Base-by-base conservation (phyloP, 169 alveolate genomes). In the Eimeria necatrix region DNA sequence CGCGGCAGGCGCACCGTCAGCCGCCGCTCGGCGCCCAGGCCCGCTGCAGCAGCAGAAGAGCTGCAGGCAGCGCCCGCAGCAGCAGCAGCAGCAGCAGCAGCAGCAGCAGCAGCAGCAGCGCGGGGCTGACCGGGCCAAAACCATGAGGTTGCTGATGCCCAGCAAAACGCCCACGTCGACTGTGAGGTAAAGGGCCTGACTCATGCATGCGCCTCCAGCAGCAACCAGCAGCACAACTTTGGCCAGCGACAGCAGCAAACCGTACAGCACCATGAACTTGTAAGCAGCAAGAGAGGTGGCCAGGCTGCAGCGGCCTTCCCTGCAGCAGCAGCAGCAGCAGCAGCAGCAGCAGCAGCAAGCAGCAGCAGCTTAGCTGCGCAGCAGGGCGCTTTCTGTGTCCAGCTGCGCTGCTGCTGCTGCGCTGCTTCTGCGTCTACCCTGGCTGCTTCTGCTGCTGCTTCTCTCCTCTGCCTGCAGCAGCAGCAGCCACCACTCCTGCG, bases 261-360 rank as follows among this genome's bases (percentile, higher is more conserved):
- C 98, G 93, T 97, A 98, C 64, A 98, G 76, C 56, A 98, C 96
- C 98, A 98, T 96, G 97, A 97, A 98, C 96, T 98, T 98, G 96
- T 97, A 98, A 88, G 98, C 97, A 53, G 98, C 98, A 12, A 98
- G 94, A 60, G 98, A 98, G 18, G 99, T 98, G 24, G 97, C 98
- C 95, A 98, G 96, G 93, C 98, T 96, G 64, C 98, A 98, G 78
- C 98, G 95, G 12, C 99, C 99, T 91, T 98, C 99, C 76, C 97
- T 85, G 68, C n/a, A 18, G 49, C 51, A 20, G n/a, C n/a, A n/a
- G n/a, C n/a, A n/a, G n/a, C n/a, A n/a, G n/a, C 20, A 8, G 85
- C 68, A 56, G 68, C 68, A 56, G 16, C 68, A 56, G 68, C 68
- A 56, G 80, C n/a, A n/a, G n/a, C n/a, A n/a, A n/a, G n/a, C n/a